Base-by-base conservation (phyloP, 805 yeast genomes). In the Tetrapisispora fleetii region DNA sequence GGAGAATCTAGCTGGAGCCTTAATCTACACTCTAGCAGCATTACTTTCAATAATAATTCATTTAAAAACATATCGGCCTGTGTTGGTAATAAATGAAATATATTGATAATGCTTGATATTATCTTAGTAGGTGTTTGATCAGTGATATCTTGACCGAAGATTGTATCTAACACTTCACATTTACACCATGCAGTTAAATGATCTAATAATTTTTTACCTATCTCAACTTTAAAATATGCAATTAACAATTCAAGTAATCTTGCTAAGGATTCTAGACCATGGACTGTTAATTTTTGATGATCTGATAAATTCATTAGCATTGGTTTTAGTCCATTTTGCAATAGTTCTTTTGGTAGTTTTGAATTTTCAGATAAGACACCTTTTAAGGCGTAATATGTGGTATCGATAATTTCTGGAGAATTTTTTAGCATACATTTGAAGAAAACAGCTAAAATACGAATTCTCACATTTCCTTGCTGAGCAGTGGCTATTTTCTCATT, bases 181-280 rank as follows among this genome's bases (percentile, higher is more conserved):
- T 86, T 90, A 0, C 97, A 95, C 95, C 96, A 90, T 0, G 97
- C 96, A 77, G 83, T 84, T 54, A 93, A 72, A 66, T 93, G 99
- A 60, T 93, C 98, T 32, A 95, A 74, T 46, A 93, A 69, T 58
- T 93, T 93, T 45, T 89, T 77, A 32, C 99, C 99, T 55, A 93
- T 91, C 64, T 93, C 99, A 18, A 95, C 97, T 63, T 95, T 85
- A 73, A 93, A 93, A 59, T 93, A 91, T 3, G 95, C 87, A 35
- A 91, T 89, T 54, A 93, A 71, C 21, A 95, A 71, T 59, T 91
- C 96, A 39, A 93, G 72, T 32, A 93, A 72, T 40, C 95, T 73
- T 0, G 97, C 95, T 21, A 93, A 71, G 0, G 98, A 96, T 59
- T 91, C 96, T 18, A 93, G 71, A 1, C 97, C 96, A 1, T 87